Base-by-base conservation (phyloP, 2,329 filamentous ascomycete genomes). In the Botrytis fragariae region DNA sequence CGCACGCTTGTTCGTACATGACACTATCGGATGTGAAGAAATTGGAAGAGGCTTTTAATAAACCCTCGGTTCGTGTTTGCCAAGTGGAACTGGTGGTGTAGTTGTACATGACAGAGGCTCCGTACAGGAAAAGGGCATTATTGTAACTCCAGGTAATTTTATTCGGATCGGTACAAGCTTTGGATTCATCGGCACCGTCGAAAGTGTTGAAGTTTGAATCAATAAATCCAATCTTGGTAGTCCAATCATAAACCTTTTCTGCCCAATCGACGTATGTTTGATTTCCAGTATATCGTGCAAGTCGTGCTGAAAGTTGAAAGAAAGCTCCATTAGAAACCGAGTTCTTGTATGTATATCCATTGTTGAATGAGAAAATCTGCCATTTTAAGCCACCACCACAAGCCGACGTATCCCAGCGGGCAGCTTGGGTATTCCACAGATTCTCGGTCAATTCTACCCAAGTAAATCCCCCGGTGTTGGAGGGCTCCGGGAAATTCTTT, bases 331-430 rank as follows among this genome's bases (percentile, higher is more conserved):
- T 96, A 75, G 90, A 91, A 77, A 95, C 89, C 25, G 90, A 87
- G 83, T 95, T 95, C 83, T 95, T 96, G 87, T 97, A 96, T 79
- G 89, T 87, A 81, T 94, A 91, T 22, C 93, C 94, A 75, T 90
- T 90, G 80, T 97, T 95, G 78, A 87, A 88, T 1, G 87, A 83
- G 81, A 91, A 95, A 77, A 97, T 94, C 84, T 97, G 93, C 93
- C 93, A 95, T 73, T 89, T 86, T 64, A 96, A 83, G 7, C 93
- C 94, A 74, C 93, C 93, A 39, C 85, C 86, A 79, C 93, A 97
- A 57, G 84, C 82, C 0, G 85, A 83, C 0, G 83, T 86, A 80
- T 95, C 90, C 93, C 93, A 96, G 63, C 93, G 88, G n/a, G 72
- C 82, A 8, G 86, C 86, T 79, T 94, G 91, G 61, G 87, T 87